phyloP scores from a whole-genome alignment of 1,139 yeast genomes.

The Debaryomyces udenii region DNA sequence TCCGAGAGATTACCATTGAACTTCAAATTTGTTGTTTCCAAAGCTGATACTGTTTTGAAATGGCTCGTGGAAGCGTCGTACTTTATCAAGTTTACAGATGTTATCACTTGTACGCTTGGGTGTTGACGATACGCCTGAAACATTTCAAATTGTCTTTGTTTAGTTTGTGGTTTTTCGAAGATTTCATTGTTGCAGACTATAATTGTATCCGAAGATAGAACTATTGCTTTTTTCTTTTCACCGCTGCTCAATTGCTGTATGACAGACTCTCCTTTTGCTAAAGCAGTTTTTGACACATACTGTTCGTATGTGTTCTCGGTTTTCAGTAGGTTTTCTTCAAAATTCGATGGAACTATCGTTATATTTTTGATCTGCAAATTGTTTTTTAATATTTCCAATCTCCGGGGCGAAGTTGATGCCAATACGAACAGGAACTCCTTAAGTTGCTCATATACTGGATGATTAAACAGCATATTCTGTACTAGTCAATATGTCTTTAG shows the following conservation, averaged over 20 bases:
- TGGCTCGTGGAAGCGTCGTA: constrained; percentile 29
- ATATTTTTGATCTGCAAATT: constrained; percentile 63
- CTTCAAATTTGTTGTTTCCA: constrained; percentile 29
- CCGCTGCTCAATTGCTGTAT: constrained; percentile 33
- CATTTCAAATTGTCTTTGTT: constrained; percentile 48
- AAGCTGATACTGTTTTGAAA: constrained; percentile 9
- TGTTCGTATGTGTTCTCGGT: constrained; percentile 47
- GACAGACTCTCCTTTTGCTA: constrained; percentile 60
- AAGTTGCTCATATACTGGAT: constrained; percentile 34
- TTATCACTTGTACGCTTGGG: constrained; percentile 59
- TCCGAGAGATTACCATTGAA: constrained; percentile 47
- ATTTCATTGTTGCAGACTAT: constrained; percentile 63
- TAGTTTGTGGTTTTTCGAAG: constrained; percentile 74
- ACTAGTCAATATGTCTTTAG: too few species aligned
- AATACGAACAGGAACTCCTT: constrained; percentile 49
- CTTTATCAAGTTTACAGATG: constrained; percentile 65
- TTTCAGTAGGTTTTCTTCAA: constrained; percentile 76
- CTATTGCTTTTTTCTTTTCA: constrained; percentile 27
- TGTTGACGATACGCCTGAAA: constrained; percentile 44
- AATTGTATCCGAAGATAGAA: constrained; percentile 85
- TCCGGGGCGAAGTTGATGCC: constrained; percentile 85
- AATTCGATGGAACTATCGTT: constrained; percentile 56
- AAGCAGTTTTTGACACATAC: constrained; percentile 75
- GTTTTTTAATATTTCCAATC: constrained; percentile 62
- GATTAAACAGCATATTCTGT: constrained; percentile 19